phyloP scores from a whole-genome alignment of 371 early-diverging fungal species.

The Actinomucor elegans region DNA sequence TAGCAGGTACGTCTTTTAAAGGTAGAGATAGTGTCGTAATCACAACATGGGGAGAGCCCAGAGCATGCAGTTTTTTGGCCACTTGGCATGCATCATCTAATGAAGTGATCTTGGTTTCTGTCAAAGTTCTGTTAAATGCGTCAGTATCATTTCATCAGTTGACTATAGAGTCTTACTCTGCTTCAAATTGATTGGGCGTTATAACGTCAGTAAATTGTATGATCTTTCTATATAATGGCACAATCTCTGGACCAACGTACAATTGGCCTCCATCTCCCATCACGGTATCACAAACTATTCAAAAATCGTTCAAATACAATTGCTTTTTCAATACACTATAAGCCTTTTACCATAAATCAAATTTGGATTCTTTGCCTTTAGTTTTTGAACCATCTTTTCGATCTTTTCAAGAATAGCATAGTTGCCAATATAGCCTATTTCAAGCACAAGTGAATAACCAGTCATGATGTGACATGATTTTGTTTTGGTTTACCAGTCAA shows the following conservation, averaged over 20 bases:
- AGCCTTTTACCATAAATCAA: constrained; percentile 47
- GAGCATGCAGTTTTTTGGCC: constrained; percentile 62
- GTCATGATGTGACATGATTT: not conserved
- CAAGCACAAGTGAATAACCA: no score
- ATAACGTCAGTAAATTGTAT: constrained; percentile 71
- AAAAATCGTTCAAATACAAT: not conserved
- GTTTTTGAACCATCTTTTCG: constrained; percentile 48
- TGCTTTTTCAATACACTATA: not conserved
- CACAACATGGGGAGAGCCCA: constrained; percentile 72
- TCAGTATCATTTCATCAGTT: no score
- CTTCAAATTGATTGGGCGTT: constrained; percentile 94
- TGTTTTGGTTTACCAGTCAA: constrained; percentile 59
- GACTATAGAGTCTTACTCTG: constrained; percentile 61
- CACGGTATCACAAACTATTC: constrained; percentile 86
- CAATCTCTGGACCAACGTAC: constrained; percentile 81
- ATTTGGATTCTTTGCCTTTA: constrained; percentile 47
- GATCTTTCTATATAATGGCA: constrained; percentile 71
- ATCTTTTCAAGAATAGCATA: constrained; percentile 67
- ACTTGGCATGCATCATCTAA: constrained; percentile 52
- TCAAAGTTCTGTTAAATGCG: constrained; percentile 62
- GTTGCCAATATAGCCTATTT: constrained; percentile 81
- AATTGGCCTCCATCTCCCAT: constrained; percentile 89
- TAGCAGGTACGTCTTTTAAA: constrained; percentile 27
- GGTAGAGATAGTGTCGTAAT: constrained; percentile 67
- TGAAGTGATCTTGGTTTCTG: constrained; percentile 59